phyloP scores from a whole-genome alignment of 805 yeast species.

The Cyberlindnera subsufficiens region DNA sequence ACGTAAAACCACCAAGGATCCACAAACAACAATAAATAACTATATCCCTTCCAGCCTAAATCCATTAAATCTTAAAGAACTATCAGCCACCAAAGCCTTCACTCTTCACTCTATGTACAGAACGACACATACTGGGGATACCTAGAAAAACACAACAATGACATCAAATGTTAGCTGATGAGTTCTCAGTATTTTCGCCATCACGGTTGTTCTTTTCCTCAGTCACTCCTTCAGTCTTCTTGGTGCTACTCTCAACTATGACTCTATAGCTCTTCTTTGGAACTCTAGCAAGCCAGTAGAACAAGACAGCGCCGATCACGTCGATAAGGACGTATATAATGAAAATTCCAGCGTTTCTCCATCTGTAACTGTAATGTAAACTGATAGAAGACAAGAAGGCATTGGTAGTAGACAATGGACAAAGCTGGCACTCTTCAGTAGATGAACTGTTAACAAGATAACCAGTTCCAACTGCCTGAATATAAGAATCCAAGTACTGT shows the following conservation, averaged over 20 bases:
- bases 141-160: too few species aligned
- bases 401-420: constrained; percentile 53
- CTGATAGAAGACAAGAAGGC: constrained; percentile 43
- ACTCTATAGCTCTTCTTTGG: constrained; percentile 45
- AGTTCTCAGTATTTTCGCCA: too few species aligned
- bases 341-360: constrained; percentile 62
- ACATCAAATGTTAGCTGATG: too few species aligned
- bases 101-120: too few species aligned
- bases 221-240: too few species aligned
- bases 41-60: too few species aligned
- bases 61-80: too few species aligned
- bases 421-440: constrained; percentile 53
- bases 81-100: too few species aligned
- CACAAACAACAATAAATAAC: too few species aligned
- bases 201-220: too few species aligned
- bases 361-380: constrained; percentile 39
- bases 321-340: constrained; percentile 38
- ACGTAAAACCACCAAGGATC: too few species aligned
- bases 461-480: constrained; percentile 24
- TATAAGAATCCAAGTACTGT: constrained; percentile 38
- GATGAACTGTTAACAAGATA: constrained; percentile 8
- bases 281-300: constrained; percentile 61
- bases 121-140: too few species aligned
- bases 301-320: constrained; percentile 33
- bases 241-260: constrained; percentile 20